Conservation (phyloP, 2,329 filamentous ascomycete genomes). For the Stagonosporopsis vannaccii region DNA sequence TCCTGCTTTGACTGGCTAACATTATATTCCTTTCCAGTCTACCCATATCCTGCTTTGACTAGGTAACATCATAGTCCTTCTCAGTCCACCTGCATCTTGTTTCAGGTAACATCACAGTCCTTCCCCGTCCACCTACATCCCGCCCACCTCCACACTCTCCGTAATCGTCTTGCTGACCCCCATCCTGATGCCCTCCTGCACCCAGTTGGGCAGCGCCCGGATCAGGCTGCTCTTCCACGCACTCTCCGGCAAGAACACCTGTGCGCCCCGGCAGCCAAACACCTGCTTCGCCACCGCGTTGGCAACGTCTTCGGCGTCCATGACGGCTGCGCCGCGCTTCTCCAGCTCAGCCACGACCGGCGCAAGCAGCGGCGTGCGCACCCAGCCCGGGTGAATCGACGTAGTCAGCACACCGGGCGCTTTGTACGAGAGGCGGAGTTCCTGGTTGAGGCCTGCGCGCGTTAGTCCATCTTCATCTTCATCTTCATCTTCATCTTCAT, state of each 20-base stretch:
- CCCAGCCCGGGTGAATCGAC: slow-evolving; percentile 54
- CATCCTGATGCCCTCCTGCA: slow-evolving; percentile 52
- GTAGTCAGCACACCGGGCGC: slow-evolving; percentile 53
- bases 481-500: too few relatives aligned
- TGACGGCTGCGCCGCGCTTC: slow-evolving; percentile 38
- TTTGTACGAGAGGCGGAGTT: slow-evolving; percentile 50
- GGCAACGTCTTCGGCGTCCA: slow-evolving; percentile 50
- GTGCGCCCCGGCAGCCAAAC: slow-evolving; percentile 48
- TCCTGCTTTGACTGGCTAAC: too few relatives aligned
- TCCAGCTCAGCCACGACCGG: slow-evolving; percentile 43
- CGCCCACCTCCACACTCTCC: slow-evolving; percentile 14
- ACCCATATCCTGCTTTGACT: too few relatives aligned
- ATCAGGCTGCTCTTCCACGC: slow-evolving; percentile 39
- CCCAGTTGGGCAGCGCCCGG: slow-evolving; percentile 57
- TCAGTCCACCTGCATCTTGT: too few relatives aligned
- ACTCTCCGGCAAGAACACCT: slow-evolving; percentile 49
- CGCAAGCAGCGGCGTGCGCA: slow-evolving; percentile 50
- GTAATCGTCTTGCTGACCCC: slow-evolving; percentile 27
- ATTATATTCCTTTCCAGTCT: too few relatives aligned
- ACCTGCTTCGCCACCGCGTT: slow-evolving; percentile 54
- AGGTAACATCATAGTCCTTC: too few relatives aligned
- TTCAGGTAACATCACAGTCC: too few relatives aligned
- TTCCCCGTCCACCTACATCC: neutral
- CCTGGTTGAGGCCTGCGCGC: slow-evolving; percentile 46
- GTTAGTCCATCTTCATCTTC: neutral